phyloP scores from a whole-genome alignment of 192 early-diverging fungal genomes.

The Rhizophagus sp. region DNA sequence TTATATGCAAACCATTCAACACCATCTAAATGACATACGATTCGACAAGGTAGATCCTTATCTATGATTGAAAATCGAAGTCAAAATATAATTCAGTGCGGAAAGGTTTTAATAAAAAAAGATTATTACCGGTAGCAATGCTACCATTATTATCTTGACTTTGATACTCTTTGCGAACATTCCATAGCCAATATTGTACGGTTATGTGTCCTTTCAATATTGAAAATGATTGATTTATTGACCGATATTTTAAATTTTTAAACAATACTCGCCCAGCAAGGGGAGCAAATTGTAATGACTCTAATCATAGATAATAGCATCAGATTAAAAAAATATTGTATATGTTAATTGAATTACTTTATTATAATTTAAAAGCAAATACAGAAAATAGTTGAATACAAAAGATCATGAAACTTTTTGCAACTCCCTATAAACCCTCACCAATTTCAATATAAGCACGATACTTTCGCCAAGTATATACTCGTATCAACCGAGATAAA shows the following conservation, averaged over 20 bases:
- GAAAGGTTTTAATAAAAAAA: not conserved
- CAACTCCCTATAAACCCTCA: slow-evolving; percentile 1
- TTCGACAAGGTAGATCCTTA: slow-evolving; percentile 49
- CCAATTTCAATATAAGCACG: slow-evolving; percentile 69
- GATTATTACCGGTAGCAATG: slow-evolving; percentile 1
- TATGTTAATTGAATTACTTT: not conserved
- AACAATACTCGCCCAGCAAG: slow-evolving; percentile 77
- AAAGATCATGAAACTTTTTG: not conserved
- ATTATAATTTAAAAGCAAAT: not conserved
- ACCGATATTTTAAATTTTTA: slow-evolving; percentile 71
- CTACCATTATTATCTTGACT: slow-evolving; percentile 24
- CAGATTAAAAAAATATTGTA: not conserved
- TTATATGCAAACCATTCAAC: slow-evolving; percentile 86
- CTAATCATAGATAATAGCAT: slow-evolving; percentile 34
- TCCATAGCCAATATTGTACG: slow-evolving; percentile 71
- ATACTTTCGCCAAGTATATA: slow-evolving; percentile 69
- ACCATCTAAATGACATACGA: slow-evolving; percentile 69
- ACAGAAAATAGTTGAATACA: not conserved
- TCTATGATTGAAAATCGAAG: slow-evolving; percentile 14
- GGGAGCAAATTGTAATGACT: slow-evolving; percentile 67
- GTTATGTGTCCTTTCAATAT: slow-evolving; percentile 75
- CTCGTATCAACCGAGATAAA: slow-evolving; percentile 59
- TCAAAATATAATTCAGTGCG: not conserved
- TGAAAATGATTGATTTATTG: slow-evolving; percentile 67
- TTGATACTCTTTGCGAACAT: slow-evolving; percentile 45